These are phyloP conservation scores for Trametes gibbosa DNA, from an alignment of 768 basidiomycete genomes.

Conservation along the genomic window DNA sequence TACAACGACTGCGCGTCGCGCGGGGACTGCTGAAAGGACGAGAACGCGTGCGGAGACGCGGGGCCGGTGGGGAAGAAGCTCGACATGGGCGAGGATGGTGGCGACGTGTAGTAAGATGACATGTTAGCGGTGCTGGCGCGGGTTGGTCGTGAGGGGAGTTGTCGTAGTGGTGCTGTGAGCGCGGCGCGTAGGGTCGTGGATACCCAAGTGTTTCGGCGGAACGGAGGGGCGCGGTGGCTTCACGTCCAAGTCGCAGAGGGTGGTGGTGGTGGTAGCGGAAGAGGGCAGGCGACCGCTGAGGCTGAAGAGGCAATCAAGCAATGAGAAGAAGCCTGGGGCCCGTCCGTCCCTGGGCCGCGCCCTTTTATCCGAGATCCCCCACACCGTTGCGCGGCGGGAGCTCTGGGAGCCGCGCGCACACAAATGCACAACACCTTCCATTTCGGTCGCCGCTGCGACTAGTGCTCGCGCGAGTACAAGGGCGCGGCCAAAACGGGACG, in stretches of 20 bases:
- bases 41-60: slow-evolving; percentile 35
- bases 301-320: background rate
- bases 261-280: background rate
- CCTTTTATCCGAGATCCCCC: slow-evolving; percentile 7
- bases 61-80: slow-evolving; percentile 36
- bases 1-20: slow-evolving; percentile 32
- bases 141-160: background rate
- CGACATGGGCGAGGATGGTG: slow-evolving; percentile 24
- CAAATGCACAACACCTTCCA: slow-evolving; percentile 11
- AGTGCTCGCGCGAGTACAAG: slow-evolving; percentile 5
- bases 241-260: background rate
- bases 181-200: background rate
- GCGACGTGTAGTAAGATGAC: slow-evolving; percentile 30
- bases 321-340: slow-evolving; percentile 12
- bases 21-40: slow-evolving; percentile 34
- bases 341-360: background rate
- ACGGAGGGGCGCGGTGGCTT: background rate
- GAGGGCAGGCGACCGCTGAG: background rate
- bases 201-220: background rate
- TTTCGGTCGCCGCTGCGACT: slow-evolving; percentile 4
- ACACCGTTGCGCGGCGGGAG: background rate
- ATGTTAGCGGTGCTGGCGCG: slow-evolving; percentile 19
- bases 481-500: slow-evolving; percentile 10
- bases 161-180: background rate
- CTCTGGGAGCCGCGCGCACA: background rate